Conservation (phyloP, 2,329 filamentous ascomycete species). For the Pyrenochaeta sp. region DNA sequence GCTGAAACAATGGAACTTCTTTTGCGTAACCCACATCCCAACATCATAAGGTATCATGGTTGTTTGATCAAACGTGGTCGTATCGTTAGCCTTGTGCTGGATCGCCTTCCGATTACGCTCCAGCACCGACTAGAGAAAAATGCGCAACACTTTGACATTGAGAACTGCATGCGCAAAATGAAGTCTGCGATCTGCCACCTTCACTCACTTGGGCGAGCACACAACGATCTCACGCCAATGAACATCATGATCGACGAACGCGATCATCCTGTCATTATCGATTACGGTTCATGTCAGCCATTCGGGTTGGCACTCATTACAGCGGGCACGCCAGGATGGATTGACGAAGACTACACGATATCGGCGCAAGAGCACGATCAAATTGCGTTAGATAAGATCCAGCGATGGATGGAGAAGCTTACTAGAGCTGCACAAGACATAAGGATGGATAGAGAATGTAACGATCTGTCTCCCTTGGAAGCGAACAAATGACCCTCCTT, state of each 20-base stretch:
- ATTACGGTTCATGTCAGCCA: slow-evolving; percentile 46
- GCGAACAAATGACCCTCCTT: no score
- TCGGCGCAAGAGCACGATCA: slow-evolving; percentile 18
- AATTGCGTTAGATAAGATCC: slow-evolving; percentile 15
- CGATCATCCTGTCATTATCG: slow-evolving; percentile 43
- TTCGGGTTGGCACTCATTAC: slow-evolving; percentile 37
- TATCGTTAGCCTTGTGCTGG: slow-evolving; percentile 19
- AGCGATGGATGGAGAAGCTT: slow-evolving; percentile 12
- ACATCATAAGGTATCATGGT: slow-evolving; percentile 20
- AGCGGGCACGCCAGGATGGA: slow-evolving; percentile 31
- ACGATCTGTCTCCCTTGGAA: no score
- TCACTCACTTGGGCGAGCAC: slow-evolving; percentile 35
- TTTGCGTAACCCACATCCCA: slow-evolving; percentile 15
- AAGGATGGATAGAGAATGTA: no score
- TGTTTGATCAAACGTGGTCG: slow-evolving; percentile 18
- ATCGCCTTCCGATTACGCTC: slow-evolving; percentile 12
- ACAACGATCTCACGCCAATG: slow-evolving; percentile 48
- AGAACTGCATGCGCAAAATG: slow-evolving; percentile 12
- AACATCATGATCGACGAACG: slow-evolving; percentile 46
- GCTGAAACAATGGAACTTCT: slow-evolving; percentile 18
- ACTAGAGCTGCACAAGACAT: no score
- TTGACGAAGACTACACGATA: slow-evolving; percentile 26
- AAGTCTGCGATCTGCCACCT: slow-evolving; percentile 20
- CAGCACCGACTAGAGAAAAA: slow-evolving; percentile 6
- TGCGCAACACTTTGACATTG: slow-evolving; percentile 9